Evolutionary conservation across 2,329 filamentous ascomycete species (phyloP), one percentile per base, ranked within the genome.

Genomic region (Botrytis tulipae): DNA sequence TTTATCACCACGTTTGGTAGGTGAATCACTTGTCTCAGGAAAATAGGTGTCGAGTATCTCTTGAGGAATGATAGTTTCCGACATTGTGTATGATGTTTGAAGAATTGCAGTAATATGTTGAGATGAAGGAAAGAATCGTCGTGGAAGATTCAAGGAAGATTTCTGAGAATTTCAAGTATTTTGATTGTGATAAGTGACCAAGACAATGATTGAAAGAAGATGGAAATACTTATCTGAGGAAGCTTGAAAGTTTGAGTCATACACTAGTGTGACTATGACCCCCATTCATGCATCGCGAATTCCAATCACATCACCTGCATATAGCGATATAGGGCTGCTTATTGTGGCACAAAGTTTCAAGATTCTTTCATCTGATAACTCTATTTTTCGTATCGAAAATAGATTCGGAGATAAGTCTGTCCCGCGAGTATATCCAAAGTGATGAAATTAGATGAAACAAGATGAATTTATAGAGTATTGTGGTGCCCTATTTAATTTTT

Each of bases 11-110:
- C 46, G 37, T 29, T 59, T 32, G 7, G 40, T 57, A 9, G 73
- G 71, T 57, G 70, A 48, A 5, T 32, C 6, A 1, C 70, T 73
- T 1, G 61, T 60, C 46, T 75, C 59, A 67, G 76, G 57, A 73
- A 76, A 77, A 67, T 78, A 65, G 9, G 54, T 71, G 18, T 77
- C 67, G 51, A 77, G 72, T 18, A 54, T 54, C 46, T 73, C 48
- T 20, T 59, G 60, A 70, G 59, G 62, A 46, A 65, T 65, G 18
- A 25, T 25, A 18, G 44, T 65, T 46, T 46, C 62, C n/a, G 16
- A 10, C 62, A 65, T 65, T 14, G 25, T 48, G 29, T 37, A 60
- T 29, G 2, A 9, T 37, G 8, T 44, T 61, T 25, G 22, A 35
- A 4, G 10, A 18, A 29, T 57, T 18, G 6, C n/a, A 57, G 6